phyloP scores from a whole-genome alignment of 192 early-diverging fungal species.

The Backusella westeae region DNA sequence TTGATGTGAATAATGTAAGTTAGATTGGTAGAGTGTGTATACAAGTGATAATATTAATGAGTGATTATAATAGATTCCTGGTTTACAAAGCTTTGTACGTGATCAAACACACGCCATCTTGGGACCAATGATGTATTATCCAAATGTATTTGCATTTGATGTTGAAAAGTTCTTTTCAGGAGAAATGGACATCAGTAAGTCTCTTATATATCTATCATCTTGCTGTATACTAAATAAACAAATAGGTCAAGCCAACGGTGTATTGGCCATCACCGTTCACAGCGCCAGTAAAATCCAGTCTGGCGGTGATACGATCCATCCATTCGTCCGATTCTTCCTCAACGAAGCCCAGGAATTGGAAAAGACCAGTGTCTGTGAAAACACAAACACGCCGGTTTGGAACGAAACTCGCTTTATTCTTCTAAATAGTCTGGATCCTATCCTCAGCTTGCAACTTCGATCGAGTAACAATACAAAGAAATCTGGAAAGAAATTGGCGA shows the following conservation, averaged over 20 bases:
- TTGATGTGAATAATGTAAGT: conserved; percentile 69
- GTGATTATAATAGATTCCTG: conserved; percentile 48
- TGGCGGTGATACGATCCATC: conserved; percentile 17
- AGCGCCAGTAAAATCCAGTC: conserved; percentile 1
- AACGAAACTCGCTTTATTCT: conserved; percentile 35
- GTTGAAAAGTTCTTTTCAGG: conserved; percentile 34
- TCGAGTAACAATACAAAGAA: conserved; percentile 6
- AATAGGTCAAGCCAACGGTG: conserved; percentile 38
- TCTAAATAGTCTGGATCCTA: conserved; percentile 26
- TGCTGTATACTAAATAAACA: background rate
- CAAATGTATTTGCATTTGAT: conserved; percentile 34
- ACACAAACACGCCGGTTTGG: conserved; percentile 24
- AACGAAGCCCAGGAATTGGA: conserved; percentile 33
- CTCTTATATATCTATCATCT: background rate
- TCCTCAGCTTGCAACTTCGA: conserved; percentile 26
- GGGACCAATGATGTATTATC: conserved; percentile 44
- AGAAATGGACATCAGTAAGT: conserved; percentile 36
- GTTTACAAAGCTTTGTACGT: conserved; percentile 61
- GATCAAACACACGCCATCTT: conserved; percentile 57
- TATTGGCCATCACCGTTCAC: conserved; percentile 30
- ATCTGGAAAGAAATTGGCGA: conserved; percentile 22
- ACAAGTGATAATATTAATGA: background rate
- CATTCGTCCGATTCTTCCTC: conserved; percentile 29
- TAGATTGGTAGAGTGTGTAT: background rate
- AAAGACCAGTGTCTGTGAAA: conserved; percentile 15